Evolutionary conservation across 345 rosid species (phyloP), one percentile per base, ranked within the genome.

Genomic region (Eucalyptus lansdowneana): DNA sequence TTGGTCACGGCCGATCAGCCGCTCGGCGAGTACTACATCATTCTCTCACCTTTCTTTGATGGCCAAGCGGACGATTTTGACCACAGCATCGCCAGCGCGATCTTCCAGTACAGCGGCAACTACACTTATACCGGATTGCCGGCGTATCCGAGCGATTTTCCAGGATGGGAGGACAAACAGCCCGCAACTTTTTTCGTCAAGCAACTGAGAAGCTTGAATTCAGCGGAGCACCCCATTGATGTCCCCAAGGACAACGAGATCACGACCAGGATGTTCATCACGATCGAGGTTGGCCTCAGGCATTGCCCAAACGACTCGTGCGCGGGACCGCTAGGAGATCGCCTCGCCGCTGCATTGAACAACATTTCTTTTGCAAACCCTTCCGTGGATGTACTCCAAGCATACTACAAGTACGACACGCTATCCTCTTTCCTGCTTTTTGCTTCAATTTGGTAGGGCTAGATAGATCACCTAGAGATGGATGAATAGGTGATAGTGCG

Each of bases 311-410:
- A 90, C 21, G 58, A 50, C 34, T 88, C 90, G 45, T 93, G 94
- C 17, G 93, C 88, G 27, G 94, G 93, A 44, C 93, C 92, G 16
- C 90, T 86, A 17, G 93, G 93, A 47, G 88, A 91, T 31, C 83
- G 93, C 50, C 87, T 93, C 72, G 90, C 95, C 34, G 91, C 95
- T 4, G 92, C 94, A 69, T 87, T 94, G 91, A 94, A 93, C 91
- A 94, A 93, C 45, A 90, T 93, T 4, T 89, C 91, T 13, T 94
- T 92, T 45, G 91, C 88, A 10, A 87, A 87, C 40, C 95, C 94
- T 1, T 31, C 90, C 7, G 80, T 89, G 31, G 92, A 93, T 65
- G 40, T 93, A 2, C 62, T 94, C 80, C 94, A 94, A 91, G 95
- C 95, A 34, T 91, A 91, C 47, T 88, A 91, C 92, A 87, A 87